Conservation (phyloP, 2,329 filamentous ascomycete species). For the Penicillium griseofulvum region DNA sequence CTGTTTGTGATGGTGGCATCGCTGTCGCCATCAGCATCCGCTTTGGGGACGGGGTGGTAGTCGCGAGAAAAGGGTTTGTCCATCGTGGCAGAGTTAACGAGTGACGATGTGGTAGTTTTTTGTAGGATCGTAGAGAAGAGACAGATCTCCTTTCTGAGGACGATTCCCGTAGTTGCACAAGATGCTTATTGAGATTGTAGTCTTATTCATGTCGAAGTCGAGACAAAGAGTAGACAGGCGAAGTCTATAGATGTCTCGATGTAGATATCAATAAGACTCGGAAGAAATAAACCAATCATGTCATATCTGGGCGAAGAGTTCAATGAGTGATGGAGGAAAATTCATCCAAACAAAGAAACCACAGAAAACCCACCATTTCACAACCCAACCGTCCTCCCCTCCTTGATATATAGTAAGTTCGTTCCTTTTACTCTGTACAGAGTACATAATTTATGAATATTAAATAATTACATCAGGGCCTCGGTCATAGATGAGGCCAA, state of each 20-base stretch:
- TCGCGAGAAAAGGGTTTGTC: not conserved
- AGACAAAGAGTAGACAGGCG: not conserved
- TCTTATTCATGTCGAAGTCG: not conserved
- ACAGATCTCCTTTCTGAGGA: not conserved
- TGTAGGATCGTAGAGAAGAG: not conserved
- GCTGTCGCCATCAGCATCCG: slow-evolving; percentile 4
- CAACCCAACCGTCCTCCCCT: not conserved
- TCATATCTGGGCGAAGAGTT: not conserved
- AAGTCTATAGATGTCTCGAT: not conserved
- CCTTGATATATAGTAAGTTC: not conserved
- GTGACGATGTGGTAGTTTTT: not conserved
- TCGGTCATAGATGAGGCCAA: not conserved
- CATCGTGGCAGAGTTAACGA: not conserved
- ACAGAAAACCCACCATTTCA: not conserved
- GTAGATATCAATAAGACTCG: not conserved
- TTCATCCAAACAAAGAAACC: not conserved
- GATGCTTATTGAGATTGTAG: not conserved
- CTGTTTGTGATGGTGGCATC: slow-evolving; percentile 1
- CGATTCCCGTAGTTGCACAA: not conserved
- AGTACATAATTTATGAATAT: not conserved
- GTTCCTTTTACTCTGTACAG: not conserved
- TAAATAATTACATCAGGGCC: not conserved
- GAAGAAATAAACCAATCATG: not conserved
- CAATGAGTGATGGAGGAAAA: not conserved
- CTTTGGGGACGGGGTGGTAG: slow-evolving; percentile 3